Evolutionary conservation across 768 basidiomycete genomes (phyloP), one percentile per base, ranked within the genome.

Genomic region (Pisolithus tinctorius): DNA sequence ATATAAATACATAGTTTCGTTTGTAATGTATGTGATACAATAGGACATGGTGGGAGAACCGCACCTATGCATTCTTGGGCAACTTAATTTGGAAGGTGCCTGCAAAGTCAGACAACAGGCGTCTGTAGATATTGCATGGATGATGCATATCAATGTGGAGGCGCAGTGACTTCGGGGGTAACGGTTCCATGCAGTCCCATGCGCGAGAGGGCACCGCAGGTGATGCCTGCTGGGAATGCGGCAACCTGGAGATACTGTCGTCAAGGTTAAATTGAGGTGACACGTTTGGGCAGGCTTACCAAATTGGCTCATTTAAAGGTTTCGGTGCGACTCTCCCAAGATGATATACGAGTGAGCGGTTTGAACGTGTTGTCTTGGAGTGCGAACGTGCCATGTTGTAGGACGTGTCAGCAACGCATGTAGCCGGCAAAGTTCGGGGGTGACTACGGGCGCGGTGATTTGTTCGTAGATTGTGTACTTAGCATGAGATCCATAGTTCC

Each of bases 381-480:
- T 4, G 95, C 94, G 56, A 93, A 96, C 14, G 94, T 83, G 5
- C 93, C 93, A 20, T 20, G 20, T 91, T 95, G 47, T 17, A 31
- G n/a, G 45, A 45, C 23, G 29, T 47, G 39, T 37, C 8, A 11
- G 17, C n/a, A 41, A 13, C 40, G 3, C 5, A 23, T 3, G 25
- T 9, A 27, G 26, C 26, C 3, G 17, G 45, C 20, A 20, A 20
- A 2, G 53, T 37, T 6, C 16, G 36, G 43, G 51, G 45, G 42
- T 6, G 6, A 29, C 16, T 23, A 71, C 82, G 39, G 62, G 93
- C 93, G 45, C 93, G 76, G 66, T 95, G 94, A 65, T 97, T 97
- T 14, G 93, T 97, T 42, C 93, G 81, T 52, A 97, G 71, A 66
- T 97, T 97, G 61, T 96, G 93, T 1, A 95, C 90, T 64, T 95